A percentile compares a stretch with the other conserved stretches of the same genome.
phyloP scores from a whole-genome alignment of 345 rosid genomes.

The Syzygium oleosum region DNA sequence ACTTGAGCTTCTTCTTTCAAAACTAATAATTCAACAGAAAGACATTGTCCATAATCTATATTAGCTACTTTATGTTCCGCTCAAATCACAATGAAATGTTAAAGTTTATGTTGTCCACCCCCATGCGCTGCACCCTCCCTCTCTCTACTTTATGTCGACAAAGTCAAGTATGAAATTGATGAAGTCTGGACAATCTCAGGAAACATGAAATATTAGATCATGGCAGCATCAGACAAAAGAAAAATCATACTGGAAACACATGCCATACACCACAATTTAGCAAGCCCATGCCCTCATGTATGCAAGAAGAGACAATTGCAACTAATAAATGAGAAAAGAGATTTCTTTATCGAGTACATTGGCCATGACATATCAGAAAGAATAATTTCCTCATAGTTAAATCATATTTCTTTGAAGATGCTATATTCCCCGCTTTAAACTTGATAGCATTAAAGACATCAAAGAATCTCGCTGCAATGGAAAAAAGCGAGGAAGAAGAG shows the following conservation, averaged over 20 bases:
- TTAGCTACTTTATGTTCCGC: no score
- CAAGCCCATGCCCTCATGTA: background rate
- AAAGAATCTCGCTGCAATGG: rapidly evolving
- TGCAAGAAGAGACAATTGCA: background rate
- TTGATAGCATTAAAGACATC: background rate
- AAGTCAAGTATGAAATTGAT: no score
- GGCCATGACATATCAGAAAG: background rate
- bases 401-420: background rate
- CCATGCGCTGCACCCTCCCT: no score
- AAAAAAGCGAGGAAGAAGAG: no score
- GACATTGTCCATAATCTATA: no score
- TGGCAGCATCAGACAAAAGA: background rate
- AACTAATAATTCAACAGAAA: no score
- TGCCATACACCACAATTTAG: background rate
- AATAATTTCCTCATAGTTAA: no score
- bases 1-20: no score
- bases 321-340: background rate
- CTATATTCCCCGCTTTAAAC: background rate
- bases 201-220: background rate
- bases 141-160: no score
- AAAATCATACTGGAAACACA: background rate
- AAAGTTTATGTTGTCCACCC: no score
- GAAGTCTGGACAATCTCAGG: background rate
- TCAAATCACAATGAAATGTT: no score
- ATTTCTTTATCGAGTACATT: background rate